phyloP scores from a whole-genome alignment of 208 protist species.

The Leishmania tarentolae region DNA sequence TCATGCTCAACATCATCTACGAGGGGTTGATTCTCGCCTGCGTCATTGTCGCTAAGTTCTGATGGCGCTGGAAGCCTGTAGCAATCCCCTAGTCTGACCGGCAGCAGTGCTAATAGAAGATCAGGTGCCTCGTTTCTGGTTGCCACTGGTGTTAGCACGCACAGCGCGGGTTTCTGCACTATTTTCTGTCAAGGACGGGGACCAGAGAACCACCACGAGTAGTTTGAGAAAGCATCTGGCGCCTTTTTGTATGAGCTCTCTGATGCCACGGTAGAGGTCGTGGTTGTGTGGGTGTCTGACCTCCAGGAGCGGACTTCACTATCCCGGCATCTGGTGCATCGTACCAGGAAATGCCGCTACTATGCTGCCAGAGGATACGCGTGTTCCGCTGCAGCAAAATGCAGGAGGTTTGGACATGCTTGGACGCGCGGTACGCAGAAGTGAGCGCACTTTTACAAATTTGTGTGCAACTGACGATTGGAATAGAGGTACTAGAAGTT shows the following conservation, averaged over 20 bases:
- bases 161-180: slow-evolving; percentile 32
- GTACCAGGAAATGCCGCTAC: slow-evolving; percentile 50
- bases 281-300: slow-evolving; percentile 49
- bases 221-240: slow-evolving; percentile 50
- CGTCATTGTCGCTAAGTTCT: background rate
- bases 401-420: slow-evolving; percentile 45
- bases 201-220: slow-evolving; percentile 48
- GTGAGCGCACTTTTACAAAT: slow-evolving; percentile 48
- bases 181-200: slow-evolving; percentile 50
- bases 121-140: background rate
- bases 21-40: background rate
- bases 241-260: slow-evolving; percentile 36
- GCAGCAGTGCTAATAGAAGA: background rate
- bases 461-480: slow-evolving; percentile 49
- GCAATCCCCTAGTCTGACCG: background rate
- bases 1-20: background rate
- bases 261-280: slow-evolving; percentile 31
- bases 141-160: slow-evolving; percentile 3
- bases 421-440: slow-evolving; percentile 45
- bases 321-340: slow-evolving; percentile 28
- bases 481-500: slow-evolving; percentile 45
- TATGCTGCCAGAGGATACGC: slow-evolving; percentile 43
- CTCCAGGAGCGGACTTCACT: slow-evolving; percentile 24
- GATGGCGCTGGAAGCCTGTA: background rate
- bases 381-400: slow-evolving; percentile 47